Evolutionary conservation across 2,329 filamentous ascomycete species (phyloP), one percentile per base, ranked within the genome.

Genomic region (Aspergillus tamarii): DNA sequence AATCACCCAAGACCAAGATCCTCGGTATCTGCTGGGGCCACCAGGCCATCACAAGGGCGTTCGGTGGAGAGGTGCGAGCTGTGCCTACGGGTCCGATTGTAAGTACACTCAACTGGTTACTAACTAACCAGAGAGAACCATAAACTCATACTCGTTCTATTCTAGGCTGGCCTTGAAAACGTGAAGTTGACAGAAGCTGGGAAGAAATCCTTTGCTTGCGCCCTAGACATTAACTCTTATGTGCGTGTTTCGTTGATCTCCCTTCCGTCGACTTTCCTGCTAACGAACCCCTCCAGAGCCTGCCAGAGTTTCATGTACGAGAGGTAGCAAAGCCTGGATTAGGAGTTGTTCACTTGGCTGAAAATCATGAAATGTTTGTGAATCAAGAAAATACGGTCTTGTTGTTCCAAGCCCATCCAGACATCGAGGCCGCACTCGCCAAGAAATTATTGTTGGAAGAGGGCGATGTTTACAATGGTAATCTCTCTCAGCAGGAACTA

Each of bases 331-430:
- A 59, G 1, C 67, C 74, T 1, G 76, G 76, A 1, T 60, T 72
- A 1, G 76, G 74, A 0, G 82, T 82, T 59, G 50, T 72, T 9
- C 65, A 69, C 39, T 69, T 82, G 50, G 74, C 80, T 1, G 75
- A 74, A 9, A 73, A 73, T 6, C 77, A 79, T 66, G 78, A 83
- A 66, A 72, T 72, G 19, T 78, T 82, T 50, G 59, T 82, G 9
- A 80, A 76, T 57, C 70, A 77, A 59, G 72, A 70, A 60, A 78
- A 79, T 59, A 76, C 73, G 4, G 76, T 83, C 54, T 68, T 82
- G 45, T 81, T 80, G 0, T 80, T 83, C 50, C 82, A 84, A 64
- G 80, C 80, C 0, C 82, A 83, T 61, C 82, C 81, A 0, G 81
- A 83, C 67, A 78, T 83, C 68, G 77, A 53, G n/a, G 45, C 26